Conservation (phyloP, 495 filamentous ascomycete genomes). For the Lophiostoma macrostomum region DNA sequence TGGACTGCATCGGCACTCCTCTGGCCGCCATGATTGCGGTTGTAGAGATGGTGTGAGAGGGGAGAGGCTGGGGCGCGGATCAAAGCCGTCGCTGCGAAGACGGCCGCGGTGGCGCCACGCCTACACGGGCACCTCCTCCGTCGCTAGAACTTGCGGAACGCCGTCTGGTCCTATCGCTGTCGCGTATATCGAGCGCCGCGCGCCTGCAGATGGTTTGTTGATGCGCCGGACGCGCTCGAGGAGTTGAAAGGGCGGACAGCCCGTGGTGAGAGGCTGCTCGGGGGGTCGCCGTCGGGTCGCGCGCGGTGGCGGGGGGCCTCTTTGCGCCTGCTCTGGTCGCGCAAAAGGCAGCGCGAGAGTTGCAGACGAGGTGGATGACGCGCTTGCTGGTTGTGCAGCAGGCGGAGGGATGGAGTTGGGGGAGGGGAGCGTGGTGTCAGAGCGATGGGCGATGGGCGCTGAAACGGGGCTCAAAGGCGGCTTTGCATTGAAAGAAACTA, state of each 20-base stretch:
- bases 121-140: conserved; percentile 18
- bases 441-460: background rate
- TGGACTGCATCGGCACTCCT: conserved; percentile 53
- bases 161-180: background rate
- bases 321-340: conserved; percentile 1
- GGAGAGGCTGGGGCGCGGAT: background rate
- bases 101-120: conserved; percentile 26
- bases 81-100: conserved; percentile 10
- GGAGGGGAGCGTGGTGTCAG: conserved; percentile 5
- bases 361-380: conserved; percentile 2
- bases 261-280: conserved; percentile 27
- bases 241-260: conserved; percentile 14
- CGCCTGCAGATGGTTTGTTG: background rate
- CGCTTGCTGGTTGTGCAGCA: conserved; percentile 14
- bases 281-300: conserved; percentile 14
- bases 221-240: conserved; percentile 27
- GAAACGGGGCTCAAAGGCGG: conserved; percentile 1
- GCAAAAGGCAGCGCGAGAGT: background rate
- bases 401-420: conserved; percentile 6
- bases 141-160: background rate
- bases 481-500: too few relatives aligned
- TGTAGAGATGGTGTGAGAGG: background rate
- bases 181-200: background rate
- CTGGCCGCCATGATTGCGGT: conserved; percentile 78
- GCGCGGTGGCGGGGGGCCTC: conserved; percentile 1